Evolutionary conservation across 345 rosid genomes (phyloP).

Genomic region (Eucalyptus paniculata): DNA sequence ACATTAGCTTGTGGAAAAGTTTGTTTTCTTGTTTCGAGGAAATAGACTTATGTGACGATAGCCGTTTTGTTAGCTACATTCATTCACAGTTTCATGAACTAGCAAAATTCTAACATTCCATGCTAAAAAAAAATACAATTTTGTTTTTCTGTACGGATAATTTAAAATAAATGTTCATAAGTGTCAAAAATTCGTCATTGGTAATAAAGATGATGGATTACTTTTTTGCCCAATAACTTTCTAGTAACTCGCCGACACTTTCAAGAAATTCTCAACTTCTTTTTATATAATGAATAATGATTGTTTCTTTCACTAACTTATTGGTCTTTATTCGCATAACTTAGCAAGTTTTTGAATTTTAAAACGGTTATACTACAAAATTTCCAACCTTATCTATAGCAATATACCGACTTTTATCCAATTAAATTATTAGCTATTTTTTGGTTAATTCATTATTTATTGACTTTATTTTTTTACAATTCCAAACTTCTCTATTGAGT

Average conservation of each 20-base stretch:
- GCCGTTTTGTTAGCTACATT: neutral
- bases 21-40: neutral
- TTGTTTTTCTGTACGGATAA: neutral
- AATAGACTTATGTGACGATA: neutral
- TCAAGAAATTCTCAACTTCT: neutral
- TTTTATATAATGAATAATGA: neutral
- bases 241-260: neutral
- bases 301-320: neutral
- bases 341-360: neutral
- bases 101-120: neutral
- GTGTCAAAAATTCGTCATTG: neutral
- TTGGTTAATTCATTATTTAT: neutral
- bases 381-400: neutral
- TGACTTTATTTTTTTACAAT: neutral
- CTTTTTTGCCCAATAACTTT: neutral
- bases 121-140: neutral
- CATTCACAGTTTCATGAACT: neutral
- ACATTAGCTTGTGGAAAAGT: neutral
- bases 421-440: neutral
- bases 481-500: neutral
- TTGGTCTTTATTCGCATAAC: neutral
- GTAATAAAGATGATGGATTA: neutral
- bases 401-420: neutral
- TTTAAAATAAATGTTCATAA: neutral
- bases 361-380: neutral